phyloP scores from a whole-genome alignment of 2,329 filamentous ascomycete species.

The Microcyclosporella mali region DNA sequence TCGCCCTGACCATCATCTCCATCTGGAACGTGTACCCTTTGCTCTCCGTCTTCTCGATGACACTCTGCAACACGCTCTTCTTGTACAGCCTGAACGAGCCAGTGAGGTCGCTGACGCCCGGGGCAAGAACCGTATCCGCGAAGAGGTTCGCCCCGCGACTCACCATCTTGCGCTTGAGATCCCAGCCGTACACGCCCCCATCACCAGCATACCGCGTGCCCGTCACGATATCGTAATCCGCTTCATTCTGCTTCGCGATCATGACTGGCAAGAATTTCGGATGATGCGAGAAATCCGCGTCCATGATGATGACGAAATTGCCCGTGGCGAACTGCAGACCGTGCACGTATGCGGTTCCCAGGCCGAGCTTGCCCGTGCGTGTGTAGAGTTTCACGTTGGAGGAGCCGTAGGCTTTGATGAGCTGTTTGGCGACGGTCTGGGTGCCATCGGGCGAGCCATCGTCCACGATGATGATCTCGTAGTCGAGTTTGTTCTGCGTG shows the following conservation, averaged over 20 bases:
- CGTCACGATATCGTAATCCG: constrained; percentile 91
- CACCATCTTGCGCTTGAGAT: constrained; percentile 72
- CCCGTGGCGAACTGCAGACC: constrained; percentile 83
- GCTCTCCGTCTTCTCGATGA: constrained; percentile 83
- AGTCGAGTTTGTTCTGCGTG: constrained; percentile 80
- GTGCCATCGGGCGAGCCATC: constrained; percentile 96
- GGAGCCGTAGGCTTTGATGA: constrained; percentile 73
- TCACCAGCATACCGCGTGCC: constrained; percentile 88
- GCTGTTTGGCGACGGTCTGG: constrained; percentile 80
- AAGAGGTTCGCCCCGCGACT: constrained; percentile 88
- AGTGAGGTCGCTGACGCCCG: constrained; percentile 91
- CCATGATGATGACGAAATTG: constrained; percentile 99
- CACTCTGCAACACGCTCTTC: constrained; percentile 79
- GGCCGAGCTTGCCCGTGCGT: constrained; percentile 90
- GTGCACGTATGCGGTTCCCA: constrained; percentile 93
- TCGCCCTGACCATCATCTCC: constrained; percentile 98
- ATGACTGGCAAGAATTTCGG: constrained; percentile 97
- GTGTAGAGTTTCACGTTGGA: constrained; percentile 68
- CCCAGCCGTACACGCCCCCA: constrained; percentile 89
- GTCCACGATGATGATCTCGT: constrained; percentile 97
- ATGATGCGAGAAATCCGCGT: constrained; percentile 98
- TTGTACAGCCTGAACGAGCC: constrained; percentile 95
- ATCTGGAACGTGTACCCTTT: constrained; percentile 99
- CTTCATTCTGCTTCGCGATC: constrained; percentile 71
- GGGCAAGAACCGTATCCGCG: constrained; percentile 86